Base-by-base conservation (phyloP, 2,329 filamentous ascomycete genomes). In the Nannizzia gypsea region DNA sequence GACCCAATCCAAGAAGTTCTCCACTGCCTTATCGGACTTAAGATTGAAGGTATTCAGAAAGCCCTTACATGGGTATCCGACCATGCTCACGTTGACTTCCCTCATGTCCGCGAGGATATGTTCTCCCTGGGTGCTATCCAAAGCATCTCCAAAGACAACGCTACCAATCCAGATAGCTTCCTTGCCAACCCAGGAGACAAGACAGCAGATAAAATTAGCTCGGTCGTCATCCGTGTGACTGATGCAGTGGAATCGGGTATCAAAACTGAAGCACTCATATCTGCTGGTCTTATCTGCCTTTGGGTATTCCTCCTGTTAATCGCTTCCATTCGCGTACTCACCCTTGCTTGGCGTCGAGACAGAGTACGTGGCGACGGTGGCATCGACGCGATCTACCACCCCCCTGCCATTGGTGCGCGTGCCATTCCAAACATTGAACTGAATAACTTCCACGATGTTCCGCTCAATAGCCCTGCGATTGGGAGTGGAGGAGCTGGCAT, bases 61-160 rank as follows among this genome's bases (percentile, higher is more conserved):
- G 93, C 88, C 11, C 80, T 97, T n/a, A 95, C 89, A 0, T 99
- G 92, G 92, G 88, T 96, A 9, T 83, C 88, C 67, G 86, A 97
- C 65, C 78, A 97, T 70, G 90, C 93, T 2, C 83, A 93, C 63
- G 81, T 99, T 66, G 78, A 83, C 62, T 87, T 99, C 66, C 93
- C 93, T 0, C 74, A 82, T 58, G 84, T 97, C 62, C 79, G 83
- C 26, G 86, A 89, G 67, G 81, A 96, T 70, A 88, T 88, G 1
- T 95, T 97, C 75, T 92, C 89, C 61, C 76, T 86, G 58, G 90
- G 91, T 46, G 88, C 91, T 60, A 77, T 83, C 34, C 78, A 76
- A 26, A 79, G 79, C 66, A 72, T 82, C 54, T 72, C 76, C 61
- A 71, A 74, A 58, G 73, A 74, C 59, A 71, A 80, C 52, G 81